Evolutionary conservation across 208 protist species (phyloP).

Genomic region (Crithidia brevicula): DNA sequence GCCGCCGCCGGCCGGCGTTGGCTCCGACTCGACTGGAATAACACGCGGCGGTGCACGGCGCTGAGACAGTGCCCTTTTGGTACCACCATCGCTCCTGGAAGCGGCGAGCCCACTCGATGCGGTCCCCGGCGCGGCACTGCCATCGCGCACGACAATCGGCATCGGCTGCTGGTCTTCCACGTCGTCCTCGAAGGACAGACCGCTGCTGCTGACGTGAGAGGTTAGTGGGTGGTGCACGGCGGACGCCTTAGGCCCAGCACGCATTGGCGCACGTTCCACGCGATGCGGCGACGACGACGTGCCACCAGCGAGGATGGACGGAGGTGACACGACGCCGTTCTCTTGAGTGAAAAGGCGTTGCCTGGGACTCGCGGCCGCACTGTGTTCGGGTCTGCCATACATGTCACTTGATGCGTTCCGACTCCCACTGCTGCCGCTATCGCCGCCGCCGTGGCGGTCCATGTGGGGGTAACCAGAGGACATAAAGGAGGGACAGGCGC

Average conservation of each 20-base stretch:
- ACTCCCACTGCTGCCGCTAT: background rate
- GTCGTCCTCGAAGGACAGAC: conserved; percentile 11
- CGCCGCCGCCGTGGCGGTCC: background rate
- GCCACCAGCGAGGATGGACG: background rate
- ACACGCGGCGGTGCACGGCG: conserved; percentile 1
- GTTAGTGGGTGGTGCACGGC: background rate
- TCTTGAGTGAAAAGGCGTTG: background rate
- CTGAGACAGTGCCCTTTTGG: background rate
- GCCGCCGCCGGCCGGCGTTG: background rate
- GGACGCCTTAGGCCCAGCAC: background rate
- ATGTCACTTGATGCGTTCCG: background rate
- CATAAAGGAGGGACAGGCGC: background rate
- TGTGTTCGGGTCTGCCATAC: background rate
- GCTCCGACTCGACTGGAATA: background rate
- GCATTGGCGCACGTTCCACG: background rate
- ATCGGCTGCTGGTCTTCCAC: conserved; percentile 14
- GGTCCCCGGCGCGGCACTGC: background rate
- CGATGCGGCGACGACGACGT: background rate
- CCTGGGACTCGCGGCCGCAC: background rate
- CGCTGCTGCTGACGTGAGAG: conserved; percentile 19
- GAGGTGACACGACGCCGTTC: no score
- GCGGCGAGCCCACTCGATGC: background rate
- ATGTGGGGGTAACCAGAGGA: background rate
- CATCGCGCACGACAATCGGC: conserved; percentile 5
- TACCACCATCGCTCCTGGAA: background rate